Base-by-base conservation (phyloP, 441 rosid species). In the Gossypium trilobum region DNA sequence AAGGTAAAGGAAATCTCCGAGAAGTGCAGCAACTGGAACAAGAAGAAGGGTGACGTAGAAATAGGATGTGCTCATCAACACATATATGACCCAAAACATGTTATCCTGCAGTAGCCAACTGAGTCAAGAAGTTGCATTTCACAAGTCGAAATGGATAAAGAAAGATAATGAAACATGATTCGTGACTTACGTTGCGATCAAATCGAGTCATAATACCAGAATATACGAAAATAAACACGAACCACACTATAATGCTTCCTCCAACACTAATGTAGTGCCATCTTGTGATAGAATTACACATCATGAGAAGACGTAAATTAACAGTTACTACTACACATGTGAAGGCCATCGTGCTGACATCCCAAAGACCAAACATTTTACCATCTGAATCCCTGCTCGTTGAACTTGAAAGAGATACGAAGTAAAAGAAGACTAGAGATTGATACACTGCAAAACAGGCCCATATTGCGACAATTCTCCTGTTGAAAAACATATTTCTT, bases 331-430 rank as follows among this genome's bases (percentile, higher is more conserved):
- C 97, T 68, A 91, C 91, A 85, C 98, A 90, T 42, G 97, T 91
- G 85, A 93, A 96, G 52, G 90, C 97, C 89, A 96, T 80, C 7
- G 99, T 96, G 90, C 99, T 93, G 76, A 96, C 87, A 72, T 96
- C 99, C 99, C 99, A 96, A 14, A 86, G 86, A 57, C 99, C 99
- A 74, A 96, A 90, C 36, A 81, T 82, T 91, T 78, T 90, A 74
- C 99, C 98, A 0, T 91, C 87, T 76, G 94, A 85, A 77, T 87
- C 91, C 78, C 77, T 78, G 64, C 89, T 93, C 3, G 77, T 71
- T 29, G 81, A 79, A 79, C 93, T 80, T 51, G 99, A 87, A 72
- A 73, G 22, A 9, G 89, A 82, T 71, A 87, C 91, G 42, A 89
- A 93, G 83, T 83, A 33, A 77, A 88, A 96, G 71, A 91, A 89